Conservation (phyloP, 257 asterid species). For the Cinchona pubescens region DNA sequence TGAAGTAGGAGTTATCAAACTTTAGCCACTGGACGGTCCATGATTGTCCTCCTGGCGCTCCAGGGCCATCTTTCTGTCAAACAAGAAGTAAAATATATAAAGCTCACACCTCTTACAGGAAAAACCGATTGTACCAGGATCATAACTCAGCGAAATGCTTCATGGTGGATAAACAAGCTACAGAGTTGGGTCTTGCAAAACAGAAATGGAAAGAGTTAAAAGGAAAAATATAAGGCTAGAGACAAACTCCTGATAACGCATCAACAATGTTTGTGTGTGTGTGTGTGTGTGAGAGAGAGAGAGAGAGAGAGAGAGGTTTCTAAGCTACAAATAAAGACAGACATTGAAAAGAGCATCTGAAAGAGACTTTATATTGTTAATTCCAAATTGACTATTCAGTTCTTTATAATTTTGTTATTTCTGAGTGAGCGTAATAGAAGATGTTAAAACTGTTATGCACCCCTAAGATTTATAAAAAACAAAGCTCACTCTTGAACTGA, state of each 20-base stretch:
- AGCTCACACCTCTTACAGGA: not conserved
- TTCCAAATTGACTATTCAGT: not conserved
- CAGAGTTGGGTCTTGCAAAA: not conserved
- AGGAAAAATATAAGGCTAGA: not conserved
- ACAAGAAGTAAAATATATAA: constrained; percentile 20
- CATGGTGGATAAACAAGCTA: not conserved
- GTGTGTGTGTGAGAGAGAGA: not conserved
- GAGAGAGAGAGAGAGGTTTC: too few relatives aligned
- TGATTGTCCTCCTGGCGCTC: constrained; percentile 97
- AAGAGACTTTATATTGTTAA: not conserved
- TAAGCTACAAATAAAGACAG: not conserved
- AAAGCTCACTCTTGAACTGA: not conserved
- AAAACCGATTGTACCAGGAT: not conserved
- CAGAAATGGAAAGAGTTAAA: too few relatives aligned
- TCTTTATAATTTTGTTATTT: not conserved
- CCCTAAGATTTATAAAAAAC: not conserved
- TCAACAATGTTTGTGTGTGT: not conserved
- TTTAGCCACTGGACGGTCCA: constrained; percentile 96
- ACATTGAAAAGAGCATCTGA: not conserved
- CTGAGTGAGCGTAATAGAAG: not conserved
- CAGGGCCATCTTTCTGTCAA: constrained; percentile 96
- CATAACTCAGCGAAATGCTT: not conserved
- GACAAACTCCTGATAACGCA: not conserved
- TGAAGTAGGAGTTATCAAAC: constrained; percentile 92
- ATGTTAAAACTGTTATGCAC: not conserved